Evolutionary conservation across 768 basidiomycete species (phyloP).

Genomic region (Cyclocybe aegerita): DNA sequence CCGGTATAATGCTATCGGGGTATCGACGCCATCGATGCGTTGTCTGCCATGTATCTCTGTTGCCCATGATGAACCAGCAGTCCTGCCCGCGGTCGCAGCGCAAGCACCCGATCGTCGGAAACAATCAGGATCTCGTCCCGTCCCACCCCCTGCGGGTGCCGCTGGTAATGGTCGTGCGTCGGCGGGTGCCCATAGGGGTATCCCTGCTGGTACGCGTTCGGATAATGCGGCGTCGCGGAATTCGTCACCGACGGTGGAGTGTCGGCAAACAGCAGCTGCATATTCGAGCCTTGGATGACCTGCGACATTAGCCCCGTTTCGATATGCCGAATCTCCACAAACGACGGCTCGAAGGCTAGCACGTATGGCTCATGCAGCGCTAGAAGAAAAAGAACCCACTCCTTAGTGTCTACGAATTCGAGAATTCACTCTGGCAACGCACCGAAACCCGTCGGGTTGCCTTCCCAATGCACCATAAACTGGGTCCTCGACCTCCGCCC

Average conservation of each 20-base stretch:
- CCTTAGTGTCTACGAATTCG: background rate
- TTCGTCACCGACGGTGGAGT: slow-evolving; percentile 85
- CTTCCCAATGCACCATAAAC: slow-evolving; percentile 98
- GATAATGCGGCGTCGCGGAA: slow-evolving; percentile 38
- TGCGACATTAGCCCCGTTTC: slow-evolving; percentile 90
- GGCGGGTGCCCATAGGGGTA: slow-evolving; percentile 18
- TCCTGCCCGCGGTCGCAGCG: slow-evolving; percentile 53
- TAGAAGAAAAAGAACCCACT: slow-evolving; percentile 27
- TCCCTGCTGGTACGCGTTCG: slow-evolving; percentile 27
- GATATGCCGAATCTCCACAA: slow-evolving; percentile 95
- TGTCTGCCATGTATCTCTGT: slow-evolving; percentile 41
- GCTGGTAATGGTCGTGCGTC: slow-evolving; percentile 35
- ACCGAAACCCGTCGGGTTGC: slow-evolving; percentile 93
- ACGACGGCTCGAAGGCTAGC: slow-evolving; percentile 93
- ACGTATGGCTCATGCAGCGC: slow-evolving; percentile 97
- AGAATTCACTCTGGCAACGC: slow-evolving; percentile 27
- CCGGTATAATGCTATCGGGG: slow-evolving; percentile 28
- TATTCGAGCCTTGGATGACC: slow-evolving; percentile 91
- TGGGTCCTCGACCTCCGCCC: slow-evolving; percentile 88
- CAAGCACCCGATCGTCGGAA: slow-evolving; percentile 83
- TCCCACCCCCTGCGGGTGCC: slow-evolving; percentile 49
- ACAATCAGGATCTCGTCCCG: slow-evolving; percentile 89
- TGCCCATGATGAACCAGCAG: slow-evolving; percentile 10
- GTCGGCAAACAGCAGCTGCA: slow-evolving; percentile 91
- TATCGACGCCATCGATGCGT: slow-evolving; percentile 42